Conservation (phyloP, 768 basidiomycete species). For the Paxillus rubicundulus region DNA sequence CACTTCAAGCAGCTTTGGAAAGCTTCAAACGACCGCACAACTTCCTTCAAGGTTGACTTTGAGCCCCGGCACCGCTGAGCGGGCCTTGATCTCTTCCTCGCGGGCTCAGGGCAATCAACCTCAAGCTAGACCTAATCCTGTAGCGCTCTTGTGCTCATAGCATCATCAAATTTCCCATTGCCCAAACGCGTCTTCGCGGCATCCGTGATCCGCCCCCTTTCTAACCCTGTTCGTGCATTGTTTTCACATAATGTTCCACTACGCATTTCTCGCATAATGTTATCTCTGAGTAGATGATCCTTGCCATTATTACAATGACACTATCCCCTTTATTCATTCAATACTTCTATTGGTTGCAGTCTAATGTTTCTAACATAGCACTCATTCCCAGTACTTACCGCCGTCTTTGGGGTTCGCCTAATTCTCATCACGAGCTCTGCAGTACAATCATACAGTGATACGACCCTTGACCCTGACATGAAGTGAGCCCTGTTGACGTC, state of each 20-base stretch:
- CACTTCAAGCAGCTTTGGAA: conserved; percentile 72
- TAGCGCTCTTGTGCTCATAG: conserved; percentile 9
- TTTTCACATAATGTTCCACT: conserved; percentile 41
- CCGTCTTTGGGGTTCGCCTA: conserved; percentile 4
- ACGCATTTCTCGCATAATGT: conserved; percentile 35
- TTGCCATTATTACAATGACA: conserved; percentile 27
- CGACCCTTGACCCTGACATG: conserved; percentile 23
- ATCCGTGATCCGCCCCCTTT: conserved; percentile 28
- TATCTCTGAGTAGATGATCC: conserved; percentile 28
- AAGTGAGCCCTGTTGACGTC: conserved; percentile 11
- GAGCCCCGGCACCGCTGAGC: conserved; percentile 40
- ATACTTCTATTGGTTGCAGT: conserved; percentile 24
- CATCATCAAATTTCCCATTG: conserved; percentile 17
- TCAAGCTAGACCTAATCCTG: conserved; percentile 16
- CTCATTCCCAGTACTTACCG: conserved; percentile 22
- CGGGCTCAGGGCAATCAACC: conserved; percentile 3
- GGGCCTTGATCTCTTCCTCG: conserved; percentile 11
- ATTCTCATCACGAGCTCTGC: conserved; percentile 5
- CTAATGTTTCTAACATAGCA: conserved; percentile 33
- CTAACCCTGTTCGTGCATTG: conserved; percentile 29
- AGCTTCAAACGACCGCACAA: conserved; percentile 68
- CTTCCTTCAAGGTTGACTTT: conserved; percentile 74
- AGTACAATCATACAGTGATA: conserved; percentile 8
- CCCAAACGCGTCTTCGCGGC: conserved; percentile 19
- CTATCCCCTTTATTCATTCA: conserved; percentile 33